Evolutionary conservation across 805 yeast species (phyloP), one percentile per base, ranked within the genome.

Genomic region (Peterozyma xylosa): DNA sequence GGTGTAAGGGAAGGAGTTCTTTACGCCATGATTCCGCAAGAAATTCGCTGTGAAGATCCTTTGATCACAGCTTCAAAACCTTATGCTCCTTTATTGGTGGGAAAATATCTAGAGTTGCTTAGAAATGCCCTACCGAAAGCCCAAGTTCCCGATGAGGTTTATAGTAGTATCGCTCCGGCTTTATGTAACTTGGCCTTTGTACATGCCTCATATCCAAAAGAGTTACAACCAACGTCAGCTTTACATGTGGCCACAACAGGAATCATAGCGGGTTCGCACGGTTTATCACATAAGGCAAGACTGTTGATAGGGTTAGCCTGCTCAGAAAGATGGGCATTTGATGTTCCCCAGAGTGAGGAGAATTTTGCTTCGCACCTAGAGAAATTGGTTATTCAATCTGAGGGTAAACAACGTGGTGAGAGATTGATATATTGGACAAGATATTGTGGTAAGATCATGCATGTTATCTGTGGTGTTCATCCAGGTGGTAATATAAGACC

Each of bases 291-390:
- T 57, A 71, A 80, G 50, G 78, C 78, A 2, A 66, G 90, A 44
- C 88, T 87, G 0, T 61, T 85, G 39, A 71, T 83, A 11, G 91
- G 91, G 0, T 72, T 84, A 30, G 86, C 88, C 2, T 64, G 84
- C 21, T 80, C 88, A 62, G 86, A 82, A 52, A 67, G 93, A 50
- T 85, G 91, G 91, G 91, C 91, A 33, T 87, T 85, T 3, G 88
- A 82, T 49, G 64, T 83, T 11, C 84, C 87, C 13, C 77, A 74
- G 35, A 61, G 65, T 38, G 81, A 78, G 49, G 73, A 68, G 43
- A 58, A 50, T 16, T 73, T 67, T 52, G 73, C 73, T 50, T 58
- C 66, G 10, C 63, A 65, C 7, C 56, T 78, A 33, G 79, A 76
- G 50, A 70, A 66, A 39, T 53, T 75, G 33, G 80, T 77, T 5